These are phyloP conservation scores for Colletotrichum echinochloae DNA, from an alignment of 2,329 filamentous ascomycete genomes.

Conservation along the genomic window DNA sequence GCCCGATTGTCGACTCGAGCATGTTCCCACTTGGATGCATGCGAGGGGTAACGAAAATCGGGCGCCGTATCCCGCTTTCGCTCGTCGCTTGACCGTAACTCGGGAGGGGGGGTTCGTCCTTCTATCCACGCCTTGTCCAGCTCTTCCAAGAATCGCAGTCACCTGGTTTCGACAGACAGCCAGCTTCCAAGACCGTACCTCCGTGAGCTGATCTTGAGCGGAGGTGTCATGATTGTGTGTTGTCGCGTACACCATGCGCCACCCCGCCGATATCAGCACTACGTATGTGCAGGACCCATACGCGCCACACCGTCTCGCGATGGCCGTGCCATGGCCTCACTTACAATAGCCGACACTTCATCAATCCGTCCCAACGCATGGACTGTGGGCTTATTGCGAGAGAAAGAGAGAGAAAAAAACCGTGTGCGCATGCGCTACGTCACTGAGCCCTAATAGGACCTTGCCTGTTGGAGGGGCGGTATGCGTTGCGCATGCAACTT, in stretches of 20 bases:
- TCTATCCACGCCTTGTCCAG: not conserved
- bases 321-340: slow-evolving; percentile 11
- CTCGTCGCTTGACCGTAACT: slow-evolving; percentile 26
- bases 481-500: slow-evolving; percentile 12
- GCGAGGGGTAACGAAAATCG: not conserved
- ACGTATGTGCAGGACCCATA: slow-evolving; percentile 2
- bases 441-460: slow-evolving; percentile 35
- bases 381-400: too few species aligned
- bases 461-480: slow-evolving; percentile 5
- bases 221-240: not conserved
- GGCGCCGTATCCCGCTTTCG: slow-evolving; percentile 27
- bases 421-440: slow-evolving; percentile 36
- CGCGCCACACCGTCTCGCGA: slow-evolving; percentile 14
- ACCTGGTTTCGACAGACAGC: not conserved
- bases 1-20: slow-evolving; percentile 10
- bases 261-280: slow-evolving; percentile 23
- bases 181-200: not conserved
- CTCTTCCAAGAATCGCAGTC: not conserved
- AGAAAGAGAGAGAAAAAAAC: too few species aligned
- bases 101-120: not conserved
- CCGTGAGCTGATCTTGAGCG: slow-evolving; percentile 16
- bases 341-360: slow-evolving; percentile 1
- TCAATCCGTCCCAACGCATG: too few species aligned
- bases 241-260: not conserved
- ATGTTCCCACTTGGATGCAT: slow-evolving; percentile 33